phyloP scores from a whole-genome alignment of 306 rosid species.

The Mimosa bimucronata region DNA sequence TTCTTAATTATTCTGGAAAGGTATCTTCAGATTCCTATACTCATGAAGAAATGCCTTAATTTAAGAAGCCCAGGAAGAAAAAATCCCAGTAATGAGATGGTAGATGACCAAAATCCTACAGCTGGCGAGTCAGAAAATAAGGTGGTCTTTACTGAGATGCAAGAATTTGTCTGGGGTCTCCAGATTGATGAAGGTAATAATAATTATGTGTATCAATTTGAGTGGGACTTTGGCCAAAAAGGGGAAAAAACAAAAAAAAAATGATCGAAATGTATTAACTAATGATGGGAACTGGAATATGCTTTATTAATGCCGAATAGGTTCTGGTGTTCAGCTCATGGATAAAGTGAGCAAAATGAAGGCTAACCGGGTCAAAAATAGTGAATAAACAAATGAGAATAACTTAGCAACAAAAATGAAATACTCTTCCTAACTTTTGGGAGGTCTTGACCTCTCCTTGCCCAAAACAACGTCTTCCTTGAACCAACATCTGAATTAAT shows the following conservation, averaged over 20 bases:
- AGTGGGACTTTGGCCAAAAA: no score
- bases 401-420: background rate
- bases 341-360: background rate
- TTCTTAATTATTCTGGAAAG: constrained; percentile 70
- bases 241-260: no score
- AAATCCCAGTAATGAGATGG: constrained; percentile 49
- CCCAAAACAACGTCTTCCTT: background rate
- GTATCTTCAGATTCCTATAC: constrained; percentile 77
- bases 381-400: background rate
- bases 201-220: no score
- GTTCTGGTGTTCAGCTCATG: background rate
- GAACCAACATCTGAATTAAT: no score
- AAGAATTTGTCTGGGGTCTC: no score
- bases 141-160: constrained; percentile 89
- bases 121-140: constrained; percentile 77
- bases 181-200: no score
- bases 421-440: background rate
- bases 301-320: no score
- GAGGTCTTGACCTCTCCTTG: background rate
- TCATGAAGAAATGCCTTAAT: constrained; percentile 82
- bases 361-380: background rate
- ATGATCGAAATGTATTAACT: constrained; percentile 31
- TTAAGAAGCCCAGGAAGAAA: no score
- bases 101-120: constrained; percentile 53
- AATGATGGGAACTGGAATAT: background rate